Evolutionary conservation across 371 early-diverging fungal genomes (phyloP).

Genomic region (Gilbertella persicaria): DNA sequence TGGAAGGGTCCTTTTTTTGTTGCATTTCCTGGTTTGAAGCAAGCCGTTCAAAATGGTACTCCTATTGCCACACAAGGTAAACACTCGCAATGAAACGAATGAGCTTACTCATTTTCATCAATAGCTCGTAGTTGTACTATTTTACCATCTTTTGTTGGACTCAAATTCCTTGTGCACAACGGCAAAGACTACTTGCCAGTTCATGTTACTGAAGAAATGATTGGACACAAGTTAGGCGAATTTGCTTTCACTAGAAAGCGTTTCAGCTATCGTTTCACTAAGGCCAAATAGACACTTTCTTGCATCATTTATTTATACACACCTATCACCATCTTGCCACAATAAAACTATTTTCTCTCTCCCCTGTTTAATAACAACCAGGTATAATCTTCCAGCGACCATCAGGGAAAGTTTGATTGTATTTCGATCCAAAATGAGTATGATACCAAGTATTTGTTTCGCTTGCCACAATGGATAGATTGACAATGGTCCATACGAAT

Average conservation of each 20-base stretch:
- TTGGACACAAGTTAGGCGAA: constrained; percentile 96
- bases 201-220: constrained; percentile 92
- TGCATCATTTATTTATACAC: not conserved
- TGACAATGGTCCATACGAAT: constrained; percentile 59
- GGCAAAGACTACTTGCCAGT: constrained; percentile 91
- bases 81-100: not conserved
- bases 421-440: constrained; percentile 48
- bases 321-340: not conserved
- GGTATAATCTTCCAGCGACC: constrained; percentile 49
- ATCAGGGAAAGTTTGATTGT: constrained; percentile 28
- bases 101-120: not conserved
- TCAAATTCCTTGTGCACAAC: constrained; percentile 93
- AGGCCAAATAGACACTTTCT: constrained; percentile 65
- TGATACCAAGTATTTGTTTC: constrained; percentile 69
- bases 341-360: too few relatives aligned
- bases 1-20: constrained; percentile 97
- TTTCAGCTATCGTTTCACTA: constrained; percentile 88
- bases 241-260: constrained; percentile 90
- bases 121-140: constrained; percentile 90
- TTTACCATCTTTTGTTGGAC: constrained; percentile 89
- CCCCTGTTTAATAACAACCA: constrained; percentile 41
- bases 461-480: constrained; percentile 62
- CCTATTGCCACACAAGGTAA: constrained; percentile 58
- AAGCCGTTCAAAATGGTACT: constrained; percentile 49
- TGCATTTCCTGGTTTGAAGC: constrained; percentile 68